Base-by-base conservation (phyloP, 495 filamentous ascomycete genomes). In the Oidiodendron maius region DNA sequence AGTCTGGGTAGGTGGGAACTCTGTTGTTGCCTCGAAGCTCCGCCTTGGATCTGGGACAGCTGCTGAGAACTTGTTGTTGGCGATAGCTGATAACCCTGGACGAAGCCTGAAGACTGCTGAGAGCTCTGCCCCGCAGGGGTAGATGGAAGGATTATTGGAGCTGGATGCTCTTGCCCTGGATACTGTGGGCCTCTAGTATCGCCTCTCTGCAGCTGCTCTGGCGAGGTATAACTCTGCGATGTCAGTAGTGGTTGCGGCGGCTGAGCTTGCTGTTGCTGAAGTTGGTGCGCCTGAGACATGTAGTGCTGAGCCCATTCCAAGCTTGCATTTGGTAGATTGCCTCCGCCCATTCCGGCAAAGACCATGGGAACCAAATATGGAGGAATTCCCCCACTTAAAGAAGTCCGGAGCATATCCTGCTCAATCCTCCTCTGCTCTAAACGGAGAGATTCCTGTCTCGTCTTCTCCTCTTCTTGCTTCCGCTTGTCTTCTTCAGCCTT, bases 391-490 rank as follows among this genome's bases (percentile, higher is more conserved):
- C 85, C 82, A 49, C 76, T 71, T 51, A 95, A 64, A 25, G 90
- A 89, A 46, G 93, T 87, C 51, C 79, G 73, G 47, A 98, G 65
- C 68, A 98, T 95, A 42, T 82, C 80, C 61, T 86, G 80, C 62
- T 97, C 91, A 30, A 91, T 76, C 60, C 75, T 84, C 40, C 91
- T 80, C 63, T 88, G 87, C 62, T 96, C 91, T 37, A 95, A 65
- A 37, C 80, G 76, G 24, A 84, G 68, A 18, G 72, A 70, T 62
- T 91, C 90, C 61, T 95, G 90, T 45, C 81, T 77, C 18, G 87
- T 95, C 71, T 77, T 87, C 64, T 95, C 86, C 64, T 93, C 87
- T 63, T 96, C 90, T 63, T 91, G 86, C 60, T 72, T 86, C 57
- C 84, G 79, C 52, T 78, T 79, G 50, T 93, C 88, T 55, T 96